A percentile compares a stretch with the other conserved stretches of the same genome.
Conservation (phyloP, 2,329 filamentous ascomycete species). For the Helotiales sp. region DNA sequence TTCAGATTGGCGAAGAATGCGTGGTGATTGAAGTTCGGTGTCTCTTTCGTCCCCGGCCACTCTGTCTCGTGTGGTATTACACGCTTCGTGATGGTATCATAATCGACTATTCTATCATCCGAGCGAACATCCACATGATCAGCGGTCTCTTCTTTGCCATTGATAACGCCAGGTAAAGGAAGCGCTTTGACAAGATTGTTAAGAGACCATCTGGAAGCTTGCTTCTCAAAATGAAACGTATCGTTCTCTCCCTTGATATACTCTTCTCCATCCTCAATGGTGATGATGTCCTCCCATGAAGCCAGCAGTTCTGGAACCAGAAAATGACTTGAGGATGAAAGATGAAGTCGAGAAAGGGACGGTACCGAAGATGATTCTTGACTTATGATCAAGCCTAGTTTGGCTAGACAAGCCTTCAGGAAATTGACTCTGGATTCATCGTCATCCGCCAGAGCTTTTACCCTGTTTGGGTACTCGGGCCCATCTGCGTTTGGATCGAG, state of each 20-base stretch:
- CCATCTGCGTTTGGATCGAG: constrained; percentile 66
- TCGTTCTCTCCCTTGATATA: constrained; percentile 81
- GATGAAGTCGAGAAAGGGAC: constrained; percentile 77
- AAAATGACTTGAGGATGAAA: constrained; percentile 67
- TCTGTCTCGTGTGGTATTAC: constrained; percentile 70
- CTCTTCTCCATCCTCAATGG: constrained; percentile 64
- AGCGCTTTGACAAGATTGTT: constrained; percentile 55
- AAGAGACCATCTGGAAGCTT: constrained; percentile 60
- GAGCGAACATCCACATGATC: constrained; percentile 37
- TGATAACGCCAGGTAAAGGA: constrained; percentile 21
- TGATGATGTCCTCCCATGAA: constrained; percentile 66
- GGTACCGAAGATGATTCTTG: constrained; percentile 69
- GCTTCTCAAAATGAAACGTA: constrained; percentile 74
- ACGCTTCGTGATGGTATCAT: constrained; percentile 70
- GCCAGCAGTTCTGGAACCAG: constrained; percentile 69
- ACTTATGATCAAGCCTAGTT: constrained; percentile 79
- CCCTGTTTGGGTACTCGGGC: constrained; percentile 68
- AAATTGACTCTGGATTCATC: constrained; percentile 73
- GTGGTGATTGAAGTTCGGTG: constrained; percentile 83
- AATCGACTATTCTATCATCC: constrained; percentile 68
- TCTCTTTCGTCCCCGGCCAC: constrained; percentile 70
- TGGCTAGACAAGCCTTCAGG: constrained; percentile 74
- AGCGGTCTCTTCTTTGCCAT: constrained; percentile 26
- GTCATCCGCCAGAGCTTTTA: constrained; percentile 65
- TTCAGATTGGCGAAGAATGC: constrained; percentile 73